Conservation (phyloP, 345 rosid genomes). For the Acer saccharum region DNA sequence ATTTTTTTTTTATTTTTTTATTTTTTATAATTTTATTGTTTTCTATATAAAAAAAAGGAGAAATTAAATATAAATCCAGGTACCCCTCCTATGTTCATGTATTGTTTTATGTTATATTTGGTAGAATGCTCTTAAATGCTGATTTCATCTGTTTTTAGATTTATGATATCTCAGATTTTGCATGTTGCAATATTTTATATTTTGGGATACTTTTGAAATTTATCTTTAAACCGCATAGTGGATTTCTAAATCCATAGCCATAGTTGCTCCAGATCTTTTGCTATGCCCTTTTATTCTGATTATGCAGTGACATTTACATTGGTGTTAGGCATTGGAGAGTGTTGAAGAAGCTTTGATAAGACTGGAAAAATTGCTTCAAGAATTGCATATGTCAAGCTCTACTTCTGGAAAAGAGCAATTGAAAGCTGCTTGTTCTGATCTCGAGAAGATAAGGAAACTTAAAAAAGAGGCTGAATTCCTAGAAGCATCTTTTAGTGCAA, state of each 20-base stretch:
- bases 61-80: neutral
- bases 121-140: neutral
- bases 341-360: slow-evolving; percentile 86
- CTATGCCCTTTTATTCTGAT: slow-evolving; percentile 14
- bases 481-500: slow-evolving; percentile 95
- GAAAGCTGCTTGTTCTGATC: slow-evolving; percentile 96
- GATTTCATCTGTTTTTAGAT: slow-evolving; percentile 9
- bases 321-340: slow-evolving; percentile 80
- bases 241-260: neutral
- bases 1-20: too few relatives aligned
- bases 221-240: slow-evolving; percentile 10
- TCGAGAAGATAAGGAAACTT: slow-evolving; percentile 92
- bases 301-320: slow-evolving; percentile 22
- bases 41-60: too few relatives aligned
- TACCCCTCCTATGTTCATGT: neutral
- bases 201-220: neutral
- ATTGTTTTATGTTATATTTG: neutral
- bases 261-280: slow-evolving; percentile 6
- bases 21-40: too few relatives aligned
- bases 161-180: slow-evolving; percentile 9
- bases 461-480: slow-evolving; percentile 98
- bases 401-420: slow-evolving; percentile 81
- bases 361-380: slow-evolving; percentile 82
- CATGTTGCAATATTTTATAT: neutral
- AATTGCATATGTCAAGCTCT: slow-evolving; percentile 75